A percentile compares a stretch with the other conserved stretches of the same genome.
These are phyloP conservation scores for Viola odorata DNA, from an alignment of 345 rosid species.

Conservation along the genomic window DNA sequence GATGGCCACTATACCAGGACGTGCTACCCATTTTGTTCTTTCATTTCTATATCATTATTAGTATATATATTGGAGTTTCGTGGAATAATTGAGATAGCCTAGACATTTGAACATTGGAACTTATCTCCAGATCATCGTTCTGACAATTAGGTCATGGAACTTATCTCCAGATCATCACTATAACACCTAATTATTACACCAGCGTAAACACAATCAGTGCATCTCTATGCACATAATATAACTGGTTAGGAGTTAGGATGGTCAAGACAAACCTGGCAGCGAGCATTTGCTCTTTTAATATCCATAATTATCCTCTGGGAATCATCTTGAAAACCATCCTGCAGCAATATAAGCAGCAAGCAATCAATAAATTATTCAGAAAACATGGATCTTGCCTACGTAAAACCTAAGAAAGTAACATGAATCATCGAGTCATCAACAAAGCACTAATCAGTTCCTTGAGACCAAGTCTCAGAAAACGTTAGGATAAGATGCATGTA, in stretches of 20 bases:
- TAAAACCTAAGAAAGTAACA: no score
- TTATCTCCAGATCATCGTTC: not conserved
- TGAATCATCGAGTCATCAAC: not conserved
- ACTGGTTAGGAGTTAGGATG: no score
- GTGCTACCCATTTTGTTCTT: slow-evolving; percentile 7
- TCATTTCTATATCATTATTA: not conserved
- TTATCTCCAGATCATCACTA: not conserved
- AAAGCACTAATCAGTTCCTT: not conserved
- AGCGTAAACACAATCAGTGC: no score
- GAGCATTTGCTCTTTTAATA: slow-evolving; percentile 44
- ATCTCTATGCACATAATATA: no score
- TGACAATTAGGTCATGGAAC: not conserved
- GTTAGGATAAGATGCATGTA: no score
- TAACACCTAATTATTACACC: not conserved
- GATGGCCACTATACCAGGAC: slow-evolving; percentile 6
- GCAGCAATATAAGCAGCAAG: slow-evolving; percentile 26
- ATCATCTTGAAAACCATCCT: slow-evolving; percentile 95
- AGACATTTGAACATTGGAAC: not conserved
- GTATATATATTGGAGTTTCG: not conserved
- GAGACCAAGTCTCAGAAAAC: no score
- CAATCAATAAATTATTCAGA: not conserved
- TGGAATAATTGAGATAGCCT: no score
- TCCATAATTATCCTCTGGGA: slow-evolving; percentile 85
- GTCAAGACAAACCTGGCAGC: slow-evolving; percentile 59
- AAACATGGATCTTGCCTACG: no score